Percentiles rank a stretch among this genome's conserved stretches.
phyloP scores from a whole-genome alignment of 805 yeast species.

The Blastobotrys parvus region DNA sequence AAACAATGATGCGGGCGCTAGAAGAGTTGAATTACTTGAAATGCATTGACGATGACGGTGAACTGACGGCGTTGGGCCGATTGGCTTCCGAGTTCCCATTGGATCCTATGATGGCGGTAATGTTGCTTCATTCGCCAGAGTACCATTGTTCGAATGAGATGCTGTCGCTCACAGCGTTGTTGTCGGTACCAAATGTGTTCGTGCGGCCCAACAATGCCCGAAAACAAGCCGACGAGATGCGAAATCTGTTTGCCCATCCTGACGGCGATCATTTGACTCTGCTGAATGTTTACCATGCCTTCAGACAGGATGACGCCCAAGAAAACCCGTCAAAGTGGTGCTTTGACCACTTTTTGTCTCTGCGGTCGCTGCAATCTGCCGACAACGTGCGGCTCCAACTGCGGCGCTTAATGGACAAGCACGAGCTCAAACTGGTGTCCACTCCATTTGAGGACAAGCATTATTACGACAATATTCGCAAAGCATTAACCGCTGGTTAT shows the following conservation, averaged over 20 bases:
- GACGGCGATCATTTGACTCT: constrained; percentile 93
- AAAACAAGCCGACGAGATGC: constrained; percentile 86
- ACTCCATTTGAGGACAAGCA: constrained; percentile 55
- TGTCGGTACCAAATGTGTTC: constrained; percentile 90
- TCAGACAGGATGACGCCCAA: constrained; percentile 63
- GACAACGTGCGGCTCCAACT: constrained; percentile 79
- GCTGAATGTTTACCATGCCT: constrained; percentile 80
- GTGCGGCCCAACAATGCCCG: constrained; percentile 85
- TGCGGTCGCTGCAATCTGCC: constrained; percentile 79
- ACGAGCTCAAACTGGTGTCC: constrained; percentile 64
- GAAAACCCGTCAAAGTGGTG: constrained; percentile 69
- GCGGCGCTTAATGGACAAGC: constrained; percentile 70
- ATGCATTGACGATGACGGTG: constrained; percentile 88
- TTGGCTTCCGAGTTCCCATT: constrained; percentile 88
- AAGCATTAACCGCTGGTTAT: constrained; percentile 85
- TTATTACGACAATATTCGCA: constrained; percentile 72
- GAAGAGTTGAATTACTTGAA: constrained; percentile 88
- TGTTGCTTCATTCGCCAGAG: constrained; percentile 81
- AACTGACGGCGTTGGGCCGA: constrained; percentile 81
- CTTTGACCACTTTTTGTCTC: constrained; percentile 77
- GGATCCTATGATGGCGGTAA: constrained; percentile 91
- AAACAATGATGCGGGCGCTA: constrained; percentile 98
- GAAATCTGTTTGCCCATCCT: constrained; percentile 79
- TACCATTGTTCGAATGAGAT: constrained; percentile 85
- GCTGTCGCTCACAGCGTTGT: constrained; percentile 77